Base-by-base conservation (phyloP, 164 flowering plant genomes). In the Stephania japonica region DNA sequence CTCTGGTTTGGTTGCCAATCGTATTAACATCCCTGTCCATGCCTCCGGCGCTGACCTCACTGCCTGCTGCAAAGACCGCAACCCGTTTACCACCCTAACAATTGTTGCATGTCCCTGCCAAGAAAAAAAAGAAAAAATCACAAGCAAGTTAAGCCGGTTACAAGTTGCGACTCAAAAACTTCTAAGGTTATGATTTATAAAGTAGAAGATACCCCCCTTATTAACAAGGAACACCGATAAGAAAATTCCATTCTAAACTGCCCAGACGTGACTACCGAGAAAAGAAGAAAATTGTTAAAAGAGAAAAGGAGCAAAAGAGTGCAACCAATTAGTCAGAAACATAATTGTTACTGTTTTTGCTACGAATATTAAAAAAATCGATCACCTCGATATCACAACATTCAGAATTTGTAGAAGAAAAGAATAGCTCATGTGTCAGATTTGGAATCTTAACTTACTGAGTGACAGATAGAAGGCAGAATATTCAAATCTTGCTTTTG, bases 1-100 rank as follows among this genome's bases (percentile, higher is more conserved):
- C 83, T 91, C 92, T 0, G 89, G 92, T 80, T 83, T 92, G 73
- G 81, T 16, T 6, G 83, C 78, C 80, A 90, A 70, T 63, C 98
- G 94, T 41, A 91, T 64, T 18, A 91, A 78, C 94, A 91, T 92
- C 11, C 88, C 83, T 23, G 81, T 76, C 99, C 99, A 95, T 16
- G 84, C 77, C 43, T 84, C 90, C 1, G 97, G 99, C 26, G 94
- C 94, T 81, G 85, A 74, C 73, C 71, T 83, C 23, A 91, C 79
- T 9, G 98, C 98, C 53, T 80, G 79, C 25, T 56, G 69, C 14
- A 95, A 73, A 41, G 81, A 88, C 49, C 6, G 76, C 23, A 95
- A 85, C 42, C 96, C 99, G 26, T 81, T 82, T 0, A 69, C 69
- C 69, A 91, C 72, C 80, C 98, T 83, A 23, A 1, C 25, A 12